These are phyloP conservation scores for Ampelocalamus luodianensis DNA, from an alignment of 176 grass and related monocot species.

Conservation along the genomic window DNA sequence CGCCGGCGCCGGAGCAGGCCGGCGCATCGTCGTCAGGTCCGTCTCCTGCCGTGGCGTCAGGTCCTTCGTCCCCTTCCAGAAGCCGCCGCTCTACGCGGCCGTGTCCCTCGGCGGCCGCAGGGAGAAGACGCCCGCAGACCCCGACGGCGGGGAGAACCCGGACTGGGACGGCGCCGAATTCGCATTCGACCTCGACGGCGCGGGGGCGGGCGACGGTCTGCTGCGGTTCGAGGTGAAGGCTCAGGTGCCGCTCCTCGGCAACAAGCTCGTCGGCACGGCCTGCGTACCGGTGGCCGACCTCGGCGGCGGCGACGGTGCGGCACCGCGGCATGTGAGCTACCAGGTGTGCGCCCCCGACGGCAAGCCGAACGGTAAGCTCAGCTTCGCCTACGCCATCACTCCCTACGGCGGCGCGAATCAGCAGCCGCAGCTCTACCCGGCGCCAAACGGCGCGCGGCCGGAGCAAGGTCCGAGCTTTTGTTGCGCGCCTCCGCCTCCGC, in stretches of 20 bases:
- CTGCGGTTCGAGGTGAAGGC: constrained; percentile 65
- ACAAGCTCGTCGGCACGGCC: constrained; percentile 60
- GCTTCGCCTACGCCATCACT: constrained; percentile 45
- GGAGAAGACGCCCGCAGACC: constrained; percentile 52
- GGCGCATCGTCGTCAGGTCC: constrained; percentile 52
- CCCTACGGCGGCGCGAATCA: background rate
- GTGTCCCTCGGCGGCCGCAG: constrained; percentile 61
- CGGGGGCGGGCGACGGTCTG: background rate
- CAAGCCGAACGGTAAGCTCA: constrained; percentile 68
- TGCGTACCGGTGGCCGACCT: constrained; percentile 48
- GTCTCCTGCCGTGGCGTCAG: constrained; percentile 62
- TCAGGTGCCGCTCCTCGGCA: constrained; percentile 57
- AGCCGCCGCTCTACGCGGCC: constrained; percentile 56
- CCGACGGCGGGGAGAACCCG: constrained; percentile 57
- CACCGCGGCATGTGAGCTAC: constrained; percentile 47
- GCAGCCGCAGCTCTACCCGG: constrained; percentile 34
- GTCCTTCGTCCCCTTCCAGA: constrained; percentile 62
- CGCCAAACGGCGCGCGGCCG: background rate
- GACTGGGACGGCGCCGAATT: constrained; percentile 61
- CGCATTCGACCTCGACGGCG: constrained; percentile 47
- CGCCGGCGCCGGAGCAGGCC: background rate
- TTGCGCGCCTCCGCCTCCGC: constrained; percentile 4
- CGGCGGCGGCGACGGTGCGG: background rate
- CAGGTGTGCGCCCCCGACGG: constrained; percentile 60
- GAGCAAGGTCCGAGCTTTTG: constrained; percentile 17